Percentiles rank a stretch among this genome's conserved stretches.
These are phyloP conservation scores for Xylaria polymorpha DNA, from an alignment of 2,329 filamentous ascomycete genomes.

Conservation along the genomic window DNA sequence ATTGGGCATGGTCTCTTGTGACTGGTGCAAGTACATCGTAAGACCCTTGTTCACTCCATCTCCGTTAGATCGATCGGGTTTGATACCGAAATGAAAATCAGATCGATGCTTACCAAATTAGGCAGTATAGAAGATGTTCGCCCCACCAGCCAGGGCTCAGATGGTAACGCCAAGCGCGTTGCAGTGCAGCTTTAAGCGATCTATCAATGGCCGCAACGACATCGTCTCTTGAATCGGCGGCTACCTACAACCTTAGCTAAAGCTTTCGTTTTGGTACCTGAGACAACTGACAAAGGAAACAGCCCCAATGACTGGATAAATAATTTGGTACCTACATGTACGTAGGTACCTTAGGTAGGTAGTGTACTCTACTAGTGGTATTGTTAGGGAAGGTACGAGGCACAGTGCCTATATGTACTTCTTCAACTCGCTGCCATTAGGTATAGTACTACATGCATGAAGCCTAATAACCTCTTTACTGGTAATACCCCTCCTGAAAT, in stretches of 20 bases:
- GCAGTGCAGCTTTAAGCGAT: background rate
- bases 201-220: background rate
- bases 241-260: background rate
- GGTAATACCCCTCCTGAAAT: background rate
- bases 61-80: slow-evolving; percentile 8
- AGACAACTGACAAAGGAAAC: background rate
- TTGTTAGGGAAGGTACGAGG: too few species aligned
- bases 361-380: too few species aligned
- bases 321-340: too few species aligned
- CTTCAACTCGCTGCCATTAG: too few species aligned
- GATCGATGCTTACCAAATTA: slow-evolving; percentile 4
- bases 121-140: background rate
- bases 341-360: too few species aligned
- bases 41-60: background rate
- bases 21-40: background rate
- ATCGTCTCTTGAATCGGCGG: background rate
- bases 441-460: too few species aligned
- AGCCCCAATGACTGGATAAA: too few species aligned
- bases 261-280: background rate
- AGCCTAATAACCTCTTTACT: too few species aligned
- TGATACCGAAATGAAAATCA: background rate
- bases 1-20: background rate
- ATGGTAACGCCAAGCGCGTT: background rate
- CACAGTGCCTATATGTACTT: too few species aligned
- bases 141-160: background rate